Percentiles rank a stretch among this genome's conserved stretches.
phyloP scores from a whole-genome alignment of 2,329 filamentous ascomycete species.

The Cercospora janseana region DNA sequence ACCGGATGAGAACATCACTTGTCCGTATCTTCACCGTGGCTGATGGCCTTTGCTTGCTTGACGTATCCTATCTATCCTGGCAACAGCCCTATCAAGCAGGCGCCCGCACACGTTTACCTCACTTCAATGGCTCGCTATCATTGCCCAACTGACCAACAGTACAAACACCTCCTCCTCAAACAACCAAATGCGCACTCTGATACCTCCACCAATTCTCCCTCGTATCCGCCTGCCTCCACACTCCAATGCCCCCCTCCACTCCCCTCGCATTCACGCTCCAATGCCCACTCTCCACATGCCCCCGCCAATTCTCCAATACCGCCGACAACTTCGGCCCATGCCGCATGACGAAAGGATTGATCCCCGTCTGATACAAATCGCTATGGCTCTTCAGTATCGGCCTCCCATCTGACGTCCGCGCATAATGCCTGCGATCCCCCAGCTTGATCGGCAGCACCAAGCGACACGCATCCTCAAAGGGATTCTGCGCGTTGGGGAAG shows the following conservation, averaged over 20 bases:
- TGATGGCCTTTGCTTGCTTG: too few relatives aligned
- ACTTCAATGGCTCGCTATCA: too few relatives aligned
- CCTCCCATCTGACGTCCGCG: constrained; percentile 34
- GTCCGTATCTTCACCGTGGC: too few relatives aligned
- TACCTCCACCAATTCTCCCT: constrained; percentile 38
- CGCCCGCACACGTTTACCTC: too few relatives aligned
- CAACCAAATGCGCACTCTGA: constrained; percentile 31
- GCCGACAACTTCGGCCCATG: constrained; percentile 37
- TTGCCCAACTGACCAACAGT: neutral
- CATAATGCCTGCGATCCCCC: constrained; percentile 32
- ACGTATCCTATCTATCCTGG: too few relatives aligned
- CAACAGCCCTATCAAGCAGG: too few relatives aligned
- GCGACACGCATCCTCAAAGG: constrained; percentile 38
- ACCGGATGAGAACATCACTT: too few relatives aligned
- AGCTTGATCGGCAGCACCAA: constrained; percentile 36
- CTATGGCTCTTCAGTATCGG: constrained; percentile 34
- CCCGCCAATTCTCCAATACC: constrained; percentile 36
- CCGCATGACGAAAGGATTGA: constrained; percentile 37
- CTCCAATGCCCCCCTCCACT: constrained; percentile 35
- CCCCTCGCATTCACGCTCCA: constrained; percentile 36
- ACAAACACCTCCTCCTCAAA: constrained; percentile 8
- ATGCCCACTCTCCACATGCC: constrained; percentile 36
- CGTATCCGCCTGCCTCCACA: constrained; percentile 37
- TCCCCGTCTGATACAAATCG: constrained; percentile 36
- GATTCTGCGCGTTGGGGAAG: constrained; percentile 36